These are phyloP conservation scores for Euphorbia peplus DNA, from an alignment of 345 rosid genomes.

Conservation along the genomic window DNA sequence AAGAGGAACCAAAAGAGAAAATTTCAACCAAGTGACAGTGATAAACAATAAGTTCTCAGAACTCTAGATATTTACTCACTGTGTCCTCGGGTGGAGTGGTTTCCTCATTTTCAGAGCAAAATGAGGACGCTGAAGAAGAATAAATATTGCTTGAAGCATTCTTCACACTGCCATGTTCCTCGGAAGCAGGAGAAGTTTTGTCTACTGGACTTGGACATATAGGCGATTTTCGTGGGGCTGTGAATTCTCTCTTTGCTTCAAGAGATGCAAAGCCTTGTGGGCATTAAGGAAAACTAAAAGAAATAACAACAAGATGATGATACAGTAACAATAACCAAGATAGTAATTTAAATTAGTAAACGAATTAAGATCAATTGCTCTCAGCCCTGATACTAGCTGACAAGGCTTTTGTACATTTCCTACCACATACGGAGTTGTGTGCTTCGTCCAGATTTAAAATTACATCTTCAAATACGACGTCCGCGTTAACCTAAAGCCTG, in stretches of 20 bases:
- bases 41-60: conserved; percentile 11
- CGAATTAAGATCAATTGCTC: not conserved
- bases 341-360: not conserved
- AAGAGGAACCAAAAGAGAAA: conserved; percentile 14
- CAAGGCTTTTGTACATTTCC: not conserved
- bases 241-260: conserved; percentile 77
- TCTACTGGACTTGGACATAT: conserved; percentile 37
- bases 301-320: not conserved
- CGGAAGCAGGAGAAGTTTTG: conserved; percentile 35
- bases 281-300: conserved; percentile 42
- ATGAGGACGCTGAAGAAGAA: conserved; percentile 20
- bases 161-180: conserved; percentile 22
- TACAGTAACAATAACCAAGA: not conserved
- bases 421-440: not conserved
- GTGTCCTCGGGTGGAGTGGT: conserved; percentile 21
- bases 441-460: not conserved
- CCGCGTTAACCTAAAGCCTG: not conserved
- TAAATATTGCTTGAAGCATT: conserved; percentile 34
- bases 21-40: conserved; percentile 5
- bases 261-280: conserved; percentile 71
- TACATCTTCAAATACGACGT: not conserved
- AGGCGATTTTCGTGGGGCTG: conserved; percentile 58
- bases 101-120: conserved; percentile 18
- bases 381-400: not conserved
- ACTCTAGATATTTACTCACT: conserved; percentile 38